Conservation (phyloP, 306 rosid genomes). For the Prunus kanzakura region DNA sequence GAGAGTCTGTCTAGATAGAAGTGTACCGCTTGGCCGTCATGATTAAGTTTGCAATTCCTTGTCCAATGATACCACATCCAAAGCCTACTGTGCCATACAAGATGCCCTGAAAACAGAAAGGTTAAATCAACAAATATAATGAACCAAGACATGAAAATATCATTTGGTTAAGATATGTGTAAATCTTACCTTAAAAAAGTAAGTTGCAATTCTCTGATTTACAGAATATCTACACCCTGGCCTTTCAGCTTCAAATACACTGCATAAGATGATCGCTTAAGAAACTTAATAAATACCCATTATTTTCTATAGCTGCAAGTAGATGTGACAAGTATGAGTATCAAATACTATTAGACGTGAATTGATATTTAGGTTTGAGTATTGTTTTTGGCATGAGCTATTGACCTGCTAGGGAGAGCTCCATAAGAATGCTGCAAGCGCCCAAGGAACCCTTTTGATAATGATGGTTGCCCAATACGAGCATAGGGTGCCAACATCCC, state of each 20-base stretch:
- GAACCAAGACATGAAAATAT: background rate
- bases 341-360: background rate
- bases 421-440: conserved; percentile 34
- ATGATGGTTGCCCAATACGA: conserved; percentile 44
- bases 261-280: conserved; percentile 18
- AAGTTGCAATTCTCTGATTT: conserved; percentile 40
- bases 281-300: background rate
- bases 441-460: conserved; percentile 42
- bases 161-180: background rate
- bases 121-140: background rate
- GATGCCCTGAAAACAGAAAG: conserved; percentile 60
- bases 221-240: conserved; percentile 43
- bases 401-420: conserved; percentile 52
- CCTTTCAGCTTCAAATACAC: conserved; percentile 55
- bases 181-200: conserved; percentile 39
- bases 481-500: conserved; percentile 51
- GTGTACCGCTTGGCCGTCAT: conserved; percentile 86
- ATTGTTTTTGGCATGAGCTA: conserved; percentile 5
- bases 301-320: background rate
- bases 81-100: conserved; percentile 87
- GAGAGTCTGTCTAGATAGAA: conserved; percentile 14
- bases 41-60: conserved; percentile 89
- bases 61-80: conserved; percentile 93
- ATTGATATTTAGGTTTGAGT: background rate
- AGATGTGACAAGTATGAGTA: background rate